Base-by-base conservation (phyloP, 371 early-diverging fungal genomes). In the Mucor lusitanicus region DNA sequence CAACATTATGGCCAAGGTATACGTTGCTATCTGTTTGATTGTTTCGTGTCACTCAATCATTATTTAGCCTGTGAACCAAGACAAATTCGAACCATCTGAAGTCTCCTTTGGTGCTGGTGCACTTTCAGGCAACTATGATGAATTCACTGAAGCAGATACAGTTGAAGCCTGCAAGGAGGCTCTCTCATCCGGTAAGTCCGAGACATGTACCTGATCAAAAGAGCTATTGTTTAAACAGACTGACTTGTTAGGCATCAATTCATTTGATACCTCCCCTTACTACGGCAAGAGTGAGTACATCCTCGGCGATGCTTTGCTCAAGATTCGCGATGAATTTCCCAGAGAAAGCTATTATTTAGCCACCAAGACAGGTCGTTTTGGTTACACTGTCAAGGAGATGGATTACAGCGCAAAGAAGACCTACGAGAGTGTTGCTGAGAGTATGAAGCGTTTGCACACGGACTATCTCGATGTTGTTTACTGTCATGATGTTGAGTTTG, bases 401-500 rank as follows among this genome's bases (percentile, higher is more conserved):
- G 91, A 94, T 59, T 94, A 90, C 70, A 88, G 89, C 13, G 72
- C 82, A 2, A 65, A 80, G 21, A 84, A 84, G 13, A 84, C 87
- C 1, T 64, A 74, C 8, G 77, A 74, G 21, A 88, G 90, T 60
- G 89, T 92, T 0, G 55, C 67, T 35, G 86, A 88, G 67, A 92
- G 92, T 66, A 83, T 91, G 82, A 71, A 61, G 28, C 75, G 90
- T 30, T 66, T 94, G 59, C 77, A 86, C 28, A 91, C 91, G 0
- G 82, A 85, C 59, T 92, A 94, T 67, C 65, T 94, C n/a, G 92
- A 94, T 64, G 73, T 89, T 60, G 94, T 92, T 1, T 84, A 85
- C 59, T 88, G 88, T 40, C 92, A 94, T 61, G 94, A 92, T 70
- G 91, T 92, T n/a, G 94, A 94, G 71, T 94, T 94, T 87, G 91